Evolutionary conservation across 73 alveolate genomes (phyloP).

Genomic region (Blepharisma stoltei): DNA sequence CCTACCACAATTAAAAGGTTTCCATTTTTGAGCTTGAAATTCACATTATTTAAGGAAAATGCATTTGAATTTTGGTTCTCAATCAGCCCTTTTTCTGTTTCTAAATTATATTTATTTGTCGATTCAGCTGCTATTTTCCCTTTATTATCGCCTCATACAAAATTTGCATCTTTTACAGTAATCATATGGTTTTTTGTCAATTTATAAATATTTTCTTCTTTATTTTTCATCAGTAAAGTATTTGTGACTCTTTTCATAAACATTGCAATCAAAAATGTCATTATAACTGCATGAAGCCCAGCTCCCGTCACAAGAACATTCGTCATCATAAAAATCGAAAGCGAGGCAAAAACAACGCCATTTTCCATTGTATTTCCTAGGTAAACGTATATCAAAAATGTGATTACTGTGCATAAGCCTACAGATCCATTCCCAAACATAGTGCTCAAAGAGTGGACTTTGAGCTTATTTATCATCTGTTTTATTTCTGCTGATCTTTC

Average conservation of each 20-base stretch:
- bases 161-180: neutral
- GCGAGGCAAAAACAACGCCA: too few species aligned
- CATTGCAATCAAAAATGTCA: neutral
- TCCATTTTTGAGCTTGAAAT: neutral
- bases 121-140: neutral
- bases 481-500: too few species aligned
- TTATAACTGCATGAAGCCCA: neutral
- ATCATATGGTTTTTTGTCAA: neutral
- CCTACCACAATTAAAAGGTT: neutral
- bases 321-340: too few species aligned
- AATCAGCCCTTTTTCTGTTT: neutral
- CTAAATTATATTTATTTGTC: neutral
- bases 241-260: neutral
- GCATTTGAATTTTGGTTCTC: neutral
- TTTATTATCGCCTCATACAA: neutral
- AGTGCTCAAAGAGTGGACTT: too few species aligned
- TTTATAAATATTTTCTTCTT: neutral
- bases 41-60: neutral
- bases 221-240: neutral
- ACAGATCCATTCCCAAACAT: too few species aligned
- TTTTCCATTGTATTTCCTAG: too few species aligned
- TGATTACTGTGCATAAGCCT: too few species aligned
- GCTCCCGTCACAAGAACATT: too few species aligned
- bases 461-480: too few species aligned
- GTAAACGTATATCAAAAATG: too few species aligned